These are phyloP conservation scores for Termitomyces sp. DNA, from an alignment of 768 basidiomycete genomes.

Conservation along the genomic window DNA sequence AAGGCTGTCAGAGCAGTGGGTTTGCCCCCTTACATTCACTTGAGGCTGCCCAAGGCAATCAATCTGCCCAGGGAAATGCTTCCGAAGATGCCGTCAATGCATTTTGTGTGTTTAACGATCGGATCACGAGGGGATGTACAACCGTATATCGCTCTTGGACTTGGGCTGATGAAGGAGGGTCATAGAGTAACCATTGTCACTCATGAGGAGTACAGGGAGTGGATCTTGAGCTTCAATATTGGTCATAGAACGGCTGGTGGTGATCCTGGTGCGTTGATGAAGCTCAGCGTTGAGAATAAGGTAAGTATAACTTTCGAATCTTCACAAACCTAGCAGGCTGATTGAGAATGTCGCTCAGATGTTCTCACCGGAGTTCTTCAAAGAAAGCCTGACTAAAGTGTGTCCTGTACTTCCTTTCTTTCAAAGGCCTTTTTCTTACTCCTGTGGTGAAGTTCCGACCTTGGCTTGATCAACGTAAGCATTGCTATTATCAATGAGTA, in stretches of 20 bases:
- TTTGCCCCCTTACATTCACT: constrained; percentile 26
- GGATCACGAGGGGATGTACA: constrained; percentile 67
- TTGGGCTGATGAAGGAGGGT: constrained; percentile 42
- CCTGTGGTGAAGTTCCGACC: constrained; percentile 43
- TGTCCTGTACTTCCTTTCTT: constrained; percentile 14
- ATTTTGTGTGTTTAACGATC: constrained; percentile 64
- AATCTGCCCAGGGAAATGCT: constrained; percentile 40
- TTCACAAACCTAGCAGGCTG: background rate
- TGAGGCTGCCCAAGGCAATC: constrained; percentile 42
- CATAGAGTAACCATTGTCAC: constrained; percentile 58
- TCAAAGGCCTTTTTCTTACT: background rate
- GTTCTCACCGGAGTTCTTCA: constrained; percentile 74
- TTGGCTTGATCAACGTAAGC: constrained; percentile 64
- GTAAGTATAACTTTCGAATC: constrained; percentile 16
- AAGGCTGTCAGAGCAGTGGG: constrained; percentile 27
- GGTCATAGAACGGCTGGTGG: constrained; percentile 62
- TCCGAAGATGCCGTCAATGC: constrained; percentile 31
- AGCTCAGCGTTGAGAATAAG: constrained; percentile 46
- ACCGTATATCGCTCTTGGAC: constrained; percentile 56
- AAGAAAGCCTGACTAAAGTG: constrained; percentile 53
- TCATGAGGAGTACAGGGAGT: constrained; percentile 50
- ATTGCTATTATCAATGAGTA: background rate
- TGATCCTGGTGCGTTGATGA: constrained; percentile 69
- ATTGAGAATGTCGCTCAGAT: constrained; percentile 35
- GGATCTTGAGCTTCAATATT: constrained; percentile 61